phyloP scores from a whole-genome alignment of 2,329 filamentous ascomycete genomes.

The Cercospora berteroae region DNA sequence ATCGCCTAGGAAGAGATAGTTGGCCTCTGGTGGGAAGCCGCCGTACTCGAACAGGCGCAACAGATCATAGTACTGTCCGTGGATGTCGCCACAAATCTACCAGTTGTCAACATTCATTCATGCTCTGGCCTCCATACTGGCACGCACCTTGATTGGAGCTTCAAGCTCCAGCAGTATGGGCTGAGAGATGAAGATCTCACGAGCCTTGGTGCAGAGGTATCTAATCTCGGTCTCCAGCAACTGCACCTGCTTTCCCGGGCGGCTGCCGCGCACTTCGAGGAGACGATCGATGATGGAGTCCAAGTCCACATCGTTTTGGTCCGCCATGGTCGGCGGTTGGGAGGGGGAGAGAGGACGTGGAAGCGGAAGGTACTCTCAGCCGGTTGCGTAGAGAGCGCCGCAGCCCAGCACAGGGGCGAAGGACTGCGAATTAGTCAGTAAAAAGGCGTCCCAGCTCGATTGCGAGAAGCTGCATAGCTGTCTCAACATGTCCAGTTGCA shows the following conservation, averaged over 20 bases:
- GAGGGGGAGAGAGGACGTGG: slow-evolving; percentile 11
- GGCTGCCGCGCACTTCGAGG: slow-evolving; percentile 94
- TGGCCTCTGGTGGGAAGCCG: slow-evolving; percentile 95
- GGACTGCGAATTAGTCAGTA: not conserved
- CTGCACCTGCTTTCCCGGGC: slow-evolving; percentile 97
- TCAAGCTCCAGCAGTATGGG: slow-evolving; percentile 96
- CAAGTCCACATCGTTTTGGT: slow-evolving; percentile 88
- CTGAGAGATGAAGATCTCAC: slow-evolving; percentile 99
- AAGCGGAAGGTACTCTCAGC: slow-evolving; percentile 26
- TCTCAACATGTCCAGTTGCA: slow-evolving; percentile 6
- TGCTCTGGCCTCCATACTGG: not conserved
- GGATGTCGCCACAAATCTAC: slow-evolving; percentile 98
- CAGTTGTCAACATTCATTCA: slow-evolving; percentile 22
- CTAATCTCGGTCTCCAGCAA: slow-evolving; percentile 94
- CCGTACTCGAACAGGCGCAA: slow-evolving; percentile 97
- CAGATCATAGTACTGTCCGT: slow-evolving; percentile 98
- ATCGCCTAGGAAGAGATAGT: slow-evolving; percentile 98
- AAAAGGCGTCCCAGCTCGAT: not conserved
- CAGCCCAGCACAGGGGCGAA: not conserved
- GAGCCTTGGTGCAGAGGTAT: slow-evolving; percentile 95
- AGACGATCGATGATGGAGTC: slow-evolving; percentile 99
- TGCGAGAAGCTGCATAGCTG: not conserved
- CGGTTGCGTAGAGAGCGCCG: slow-evolving; percentile 9
- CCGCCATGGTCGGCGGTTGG: slow-evolving; percentile 59
- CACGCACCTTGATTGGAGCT: slow-evolving; percentile 92